phyloP scores from a whole-genome alignment of 75 land plant species.

The Picea sitchensis region DNA sequence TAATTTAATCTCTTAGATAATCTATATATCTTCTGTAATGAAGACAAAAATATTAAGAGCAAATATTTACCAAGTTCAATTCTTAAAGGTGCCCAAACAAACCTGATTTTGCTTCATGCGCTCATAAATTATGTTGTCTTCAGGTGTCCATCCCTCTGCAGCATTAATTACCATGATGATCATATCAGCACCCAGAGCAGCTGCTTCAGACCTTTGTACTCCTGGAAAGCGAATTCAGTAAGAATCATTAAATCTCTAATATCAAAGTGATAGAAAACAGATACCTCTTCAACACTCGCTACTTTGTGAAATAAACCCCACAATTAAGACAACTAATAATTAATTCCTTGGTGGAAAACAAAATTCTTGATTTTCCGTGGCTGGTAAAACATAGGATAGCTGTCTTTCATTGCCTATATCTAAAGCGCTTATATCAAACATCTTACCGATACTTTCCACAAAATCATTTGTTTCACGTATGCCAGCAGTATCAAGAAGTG shows the following conservation, averaged over 20 bases:
- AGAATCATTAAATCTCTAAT: neutral
- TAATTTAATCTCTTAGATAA: neutral
- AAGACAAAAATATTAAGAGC: neutral
- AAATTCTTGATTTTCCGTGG: neutral
- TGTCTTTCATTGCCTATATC: neutral
- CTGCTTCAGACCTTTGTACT: slow-evolving; percentile 93
- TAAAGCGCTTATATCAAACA: neutral
- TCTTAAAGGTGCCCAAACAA: neutral
- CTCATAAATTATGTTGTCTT: slow-evolving; percentile 58
- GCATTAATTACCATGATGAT: slow-evolving; percentile 88
- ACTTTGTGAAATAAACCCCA: neutral
- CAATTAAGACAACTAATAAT: neutral
- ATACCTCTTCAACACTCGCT: neutral
- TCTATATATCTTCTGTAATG: neutral
- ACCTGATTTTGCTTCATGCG: slow-evolving; percentile 51
- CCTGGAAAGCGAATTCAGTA: slow-evolving; percentile 35
- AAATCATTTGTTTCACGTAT: slow-evolving; percentile 83
- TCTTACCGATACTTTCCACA: slow-evolving; percentile 93
- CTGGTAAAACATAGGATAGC: neutral
- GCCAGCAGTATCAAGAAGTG: slow-evolving; percentile 96
- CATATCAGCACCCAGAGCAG: slow-evolving; percentile 84
- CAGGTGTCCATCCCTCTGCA: slow-evolving; percentile 86
- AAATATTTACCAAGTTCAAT: neutral
- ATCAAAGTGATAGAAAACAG: neutral
- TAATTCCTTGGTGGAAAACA: slow-evolving; percentile 6